phyloP scores from a whole-genome alignment of 805 yeast genomes.

The Suhomyces xylopsoci region DNA sequence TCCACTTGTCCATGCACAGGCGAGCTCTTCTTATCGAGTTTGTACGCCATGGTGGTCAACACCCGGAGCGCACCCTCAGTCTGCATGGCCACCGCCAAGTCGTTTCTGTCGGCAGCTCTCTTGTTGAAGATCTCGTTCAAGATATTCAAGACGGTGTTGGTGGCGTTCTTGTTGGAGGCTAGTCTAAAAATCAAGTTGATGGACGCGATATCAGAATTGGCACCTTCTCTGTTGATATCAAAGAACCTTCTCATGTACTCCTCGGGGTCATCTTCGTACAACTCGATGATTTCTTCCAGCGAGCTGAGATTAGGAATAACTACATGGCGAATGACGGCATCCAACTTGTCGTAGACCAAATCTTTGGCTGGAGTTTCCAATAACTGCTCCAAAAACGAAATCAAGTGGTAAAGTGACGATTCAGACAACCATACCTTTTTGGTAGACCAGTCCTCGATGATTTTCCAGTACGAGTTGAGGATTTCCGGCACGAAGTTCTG shows the following conservation, averaged over 20 bases:
- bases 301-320: slow-evolving; percentile 42
- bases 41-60: slow-evolving; percentile 39
- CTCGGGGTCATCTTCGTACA: slow-evolving; percentile 46
- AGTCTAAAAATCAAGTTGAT: slow-evolving; percentile 44
- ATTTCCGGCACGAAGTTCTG: slow-evolving; percentile 41
- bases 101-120: slow-evolving; percentile 27
- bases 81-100: slow-evolving; percentile 29
- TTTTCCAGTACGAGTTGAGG: slow-evolving; percentile 40
- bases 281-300: slow-evolving; percentile 34
- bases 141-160: slow-evolving; percentile 26
- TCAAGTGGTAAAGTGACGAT: slow-evolving; percentile 39
- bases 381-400: slow-evolving; percentile 41
- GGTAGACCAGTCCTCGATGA: slow-evolving; percentile 41
- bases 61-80: slow-evolving; percentile 43
- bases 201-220: slow-evolving; percentile 50
- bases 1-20: slow-evolving; percentile 42
- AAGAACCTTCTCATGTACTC: slow-evolving; percentile 44
- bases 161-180: slow-evolving; percentile 33
- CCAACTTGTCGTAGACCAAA: slow-evolving; percentile 36
- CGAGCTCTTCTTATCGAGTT: slow-evolving; percentile 31
- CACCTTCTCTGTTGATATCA: slow-evolving; percentile 46
- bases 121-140: slow-evolving; percentile 34
- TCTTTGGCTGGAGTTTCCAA: slow-evolving; percentile 39
- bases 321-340: slow-evolving; percentile 39
- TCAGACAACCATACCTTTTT: slow-evolving; percentile 40